Conservation (phyloP, 2,329 filamentous ascomycete species). For the Ophiocordyceps polyrhachis-furcata region DNA sequence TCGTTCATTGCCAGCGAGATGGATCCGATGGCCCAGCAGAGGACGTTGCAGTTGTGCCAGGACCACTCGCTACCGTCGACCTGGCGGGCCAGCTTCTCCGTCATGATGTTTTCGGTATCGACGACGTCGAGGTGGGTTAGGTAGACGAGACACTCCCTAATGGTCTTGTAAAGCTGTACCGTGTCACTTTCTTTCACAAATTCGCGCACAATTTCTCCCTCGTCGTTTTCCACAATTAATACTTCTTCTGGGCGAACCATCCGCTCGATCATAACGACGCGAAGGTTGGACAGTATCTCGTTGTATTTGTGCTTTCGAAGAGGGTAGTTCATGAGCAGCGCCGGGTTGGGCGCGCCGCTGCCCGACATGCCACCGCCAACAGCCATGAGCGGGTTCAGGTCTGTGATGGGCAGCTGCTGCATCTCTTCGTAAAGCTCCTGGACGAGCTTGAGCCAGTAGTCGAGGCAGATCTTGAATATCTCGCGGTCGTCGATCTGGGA, state of each 20-base stretch:
- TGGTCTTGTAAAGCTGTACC: constrained; percentile 98
- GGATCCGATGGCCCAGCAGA: constrained; percentile 98
- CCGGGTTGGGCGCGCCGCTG: constrained; percentile 70
- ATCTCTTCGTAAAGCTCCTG: constrained; percentile 98
- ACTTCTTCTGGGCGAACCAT: constrained; percentile 98
- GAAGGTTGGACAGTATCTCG: constrained; percentile 81
- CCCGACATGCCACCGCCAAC: constrained; percentile 56
- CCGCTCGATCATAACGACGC: constrained; percentile 98
- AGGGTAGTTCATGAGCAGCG: constrained; percentile 72
- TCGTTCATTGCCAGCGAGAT: constrained; percentile 99
- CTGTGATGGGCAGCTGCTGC: constrained; percentile 85
- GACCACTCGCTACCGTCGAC: constrained; percentile 96
- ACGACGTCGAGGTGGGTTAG: constrained; percentile 93
- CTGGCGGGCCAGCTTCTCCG: constrained; percentile 87
- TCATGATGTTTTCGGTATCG: constrained; percentile 98
- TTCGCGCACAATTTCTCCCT: constrained; percentile 95
- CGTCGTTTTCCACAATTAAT: constrained; percentile 96
- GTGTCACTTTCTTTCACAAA: constrained; percentile 99
- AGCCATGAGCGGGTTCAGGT: constrained; percentile 74
- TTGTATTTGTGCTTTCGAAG: constrained; percentile 96
- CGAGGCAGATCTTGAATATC: constrained; percentile 97
- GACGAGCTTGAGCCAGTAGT: constrained; percentile 98
- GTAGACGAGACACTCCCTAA: constrained; percentile 90
- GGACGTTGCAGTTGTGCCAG: constrained; percentile 98
- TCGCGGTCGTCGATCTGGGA: constrained; percentile 97